Evolutionary conservation across 148 eudicot species (phyloP).

Genomic region (Linanthus parryae): DNA sequence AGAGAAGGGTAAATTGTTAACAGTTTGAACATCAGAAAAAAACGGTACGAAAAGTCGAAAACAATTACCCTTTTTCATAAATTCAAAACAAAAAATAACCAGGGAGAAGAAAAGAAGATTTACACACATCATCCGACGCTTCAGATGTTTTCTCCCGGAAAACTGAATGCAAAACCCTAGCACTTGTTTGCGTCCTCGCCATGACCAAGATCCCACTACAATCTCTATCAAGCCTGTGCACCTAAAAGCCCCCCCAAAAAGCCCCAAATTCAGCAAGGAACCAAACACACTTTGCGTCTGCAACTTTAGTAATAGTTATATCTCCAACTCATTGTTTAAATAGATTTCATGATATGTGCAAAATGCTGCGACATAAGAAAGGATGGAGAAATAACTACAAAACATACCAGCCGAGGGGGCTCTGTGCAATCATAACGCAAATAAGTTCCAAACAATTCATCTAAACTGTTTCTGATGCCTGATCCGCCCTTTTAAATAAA

Average conservation of each 20-base stretch:
- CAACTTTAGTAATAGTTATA: no score
- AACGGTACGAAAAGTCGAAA: not conserved
- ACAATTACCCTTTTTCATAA: not conserved
- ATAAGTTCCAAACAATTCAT: constrained; percentile 76
- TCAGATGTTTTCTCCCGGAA: constrained; percentile 90
- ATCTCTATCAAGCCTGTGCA: constrained; percentile 97
- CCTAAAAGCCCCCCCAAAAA: constrained; percentile 52
- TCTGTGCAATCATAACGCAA: constrained; percentile 59
- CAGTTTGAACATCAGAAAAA: not conserved
- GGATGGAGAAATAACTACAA: no score
- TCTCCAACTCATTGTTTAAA: no score
- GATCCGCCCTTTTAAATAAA: constrained; percentile 55
- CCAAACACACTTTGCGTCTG: no score
- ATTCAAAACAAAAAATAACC: not conserved
- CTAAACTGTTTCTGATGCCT: constrained; percentile 80
- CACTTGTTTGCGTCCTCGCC: constrained; percentile 89
- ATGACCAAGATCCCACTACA: constrained; percentile 94
- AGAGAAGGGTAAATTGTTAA: not conserved
- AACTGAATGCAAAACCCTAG: constrained; percentile 73
- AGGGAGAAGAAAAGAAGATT: not conserved
- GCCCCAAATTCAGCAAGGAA: no score
- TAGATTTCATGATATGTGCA: no score
- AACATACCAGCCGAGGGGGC: constrained; percentile 82
- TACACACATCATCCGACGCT: constrained; percentile 57
- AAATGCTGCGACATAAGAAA: no score